Conservation (phyloP, 441 rosid species). For the Dalechampia spathulata region DNA sequence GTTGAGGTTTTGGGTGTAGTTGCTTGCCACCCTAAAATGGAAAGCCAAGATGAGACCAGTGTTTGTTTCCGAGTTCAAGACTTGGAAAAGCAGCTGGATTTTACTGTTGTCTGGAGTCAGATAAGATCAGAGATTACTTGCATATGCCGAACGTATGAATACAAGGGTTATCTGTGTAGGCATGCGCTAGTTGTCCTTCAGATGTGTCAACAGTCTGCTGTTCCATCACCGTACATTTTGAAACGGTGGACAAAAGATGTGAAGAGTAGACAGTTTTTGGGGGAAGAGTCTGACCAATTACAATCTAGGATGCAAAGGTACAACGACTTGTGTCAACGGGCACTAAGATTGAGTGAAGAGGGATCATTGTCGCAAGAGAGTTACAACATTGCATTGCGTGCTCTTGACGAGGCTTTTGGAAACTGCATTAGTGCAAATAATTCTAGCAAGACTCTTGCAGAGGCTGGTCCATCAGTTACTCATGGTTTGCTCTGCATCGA, state of each 20-base stretch:
- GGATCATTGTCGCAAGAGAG: slow-evolving; percentile 78
- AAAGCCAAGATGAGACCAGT: slow-evolving; percentile 56
- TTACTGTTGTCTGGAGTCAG: slow-evolving; percentile 61
- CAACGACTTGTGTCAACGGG: slow-evolving; percentile 62
- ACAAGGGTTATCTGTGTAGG: slow-evolving; percentile 80
- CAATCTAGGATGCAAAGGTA: slow-evolving; percentile 70
- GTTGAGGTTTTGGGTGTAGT: slow-evolving; percentile 78
- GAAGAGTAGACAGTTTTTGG: slow-evolving; percentile 44
- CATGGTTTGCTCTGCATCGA: slow-evolving; percentile 72
- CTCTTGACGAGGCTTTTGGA: slow-evolving; percentile 65
- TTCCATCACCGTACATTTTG: slow-evolving; percentile 64
- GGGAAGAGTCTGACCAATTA: slow-evolving; percentile 53
- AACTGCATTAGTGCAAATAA: slow-evolving; percentile 54
- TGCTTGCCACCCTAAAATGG: slow-evolving; percentile 84
- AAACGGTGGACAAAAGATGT: slow-evolving; percentile 87
- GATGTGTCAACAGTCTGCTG: slow-evolving; percentile 64
- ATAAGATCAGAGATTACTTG: slow-evolving; percentile 65
- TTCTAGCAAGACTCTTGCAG: slow-evolving; percentile 53
- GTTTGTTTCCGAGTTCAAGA: slow-evolving; percentile 64
- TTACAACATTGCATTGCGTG: slow-evolving; percentile 50
- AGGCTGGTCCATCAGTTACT: slow-evolving; percentile 50
- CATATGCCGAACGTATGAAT: slow-evolving; percentile 65
- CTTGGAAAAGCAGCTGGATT: slow-evolving; percentile 64
- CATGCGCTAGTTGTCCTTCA: slow-evolving; percentile 86
- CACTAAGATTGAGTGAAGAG: slow-evolving; percentile 66